Percentiles rank a stretch among this genome's conserved stretches.
phyloP scores from a whole-genome alignment of 1,284 basidiomycete species.

The Microbotryum scabiosae region DNA sequence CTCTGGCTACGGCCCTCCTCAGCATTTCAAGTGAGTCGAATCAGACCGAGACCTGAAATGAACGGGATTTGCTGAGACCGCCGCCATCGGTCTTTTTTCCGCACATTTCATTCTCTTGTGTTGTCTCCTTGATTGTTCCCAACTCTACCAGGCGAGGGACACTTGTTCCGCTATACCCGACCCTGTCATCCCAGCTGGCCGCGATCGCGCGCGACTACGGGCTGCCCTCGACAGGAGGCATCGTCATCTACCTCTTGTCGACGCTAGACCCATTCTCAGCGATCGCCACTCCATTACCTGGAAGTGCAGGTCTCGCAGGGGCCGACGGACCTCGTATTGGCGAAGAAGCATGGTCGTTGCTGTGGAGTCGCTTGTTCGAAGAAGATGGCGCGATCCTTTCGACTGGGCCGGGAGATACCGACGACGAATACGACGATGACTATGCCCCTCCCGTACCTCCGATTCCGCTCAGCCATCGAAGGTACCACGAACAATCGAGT shows the following conservation, averaged over 20 bases:
- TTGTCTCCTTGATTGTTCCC: background rate
- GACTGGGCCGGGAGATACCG: conserved; percentile 48
- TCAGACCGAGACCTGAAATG: background rate
- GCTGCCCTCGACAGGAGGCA: conserved; percentile 64
- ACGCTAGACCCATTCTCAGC: conserved; percentile 22
- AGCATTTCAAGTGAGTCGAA: conserved; percentile 33
- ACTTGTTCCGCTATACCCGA: conserved; percentile 34
- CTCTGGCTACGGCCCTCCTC: conserved; percentile 35
- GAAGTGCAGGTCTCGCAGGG: conserved; percentile 43
- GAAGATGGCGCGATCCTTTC: conserved; percentile 53
- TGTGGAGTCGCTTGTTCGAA: conserved; percentile 63
- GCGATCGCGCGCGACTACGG: conserved; percentile 64
- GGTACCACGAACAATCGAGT: background rate
- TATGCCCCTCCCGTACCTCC: conserved; percentile 49
- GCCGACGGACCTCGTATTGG: conserved; percentile 61
- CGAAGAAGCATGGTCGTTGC: conserved; percentile 70
- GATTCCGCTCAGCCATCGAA: conserved; percentile 36
- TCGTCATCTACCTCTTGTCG: conserved; percentile 62
- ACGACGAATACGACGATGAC: conserved; percentile 12
- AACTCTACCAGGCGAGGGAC: conserved; percentile 28
- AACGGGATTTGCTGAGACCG: background rate
- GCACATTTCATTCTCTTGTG: background rate
- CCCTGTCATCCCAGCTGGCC: conserved; percentile 31
- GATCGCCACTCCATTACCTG: conserved; percentile 15
- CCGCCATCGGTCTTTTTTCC: background rate